phyloP scores from a whole-genome alignment of 1,284 basidiomycete genomes.

The Sanghuangporus baumii region DNA sequence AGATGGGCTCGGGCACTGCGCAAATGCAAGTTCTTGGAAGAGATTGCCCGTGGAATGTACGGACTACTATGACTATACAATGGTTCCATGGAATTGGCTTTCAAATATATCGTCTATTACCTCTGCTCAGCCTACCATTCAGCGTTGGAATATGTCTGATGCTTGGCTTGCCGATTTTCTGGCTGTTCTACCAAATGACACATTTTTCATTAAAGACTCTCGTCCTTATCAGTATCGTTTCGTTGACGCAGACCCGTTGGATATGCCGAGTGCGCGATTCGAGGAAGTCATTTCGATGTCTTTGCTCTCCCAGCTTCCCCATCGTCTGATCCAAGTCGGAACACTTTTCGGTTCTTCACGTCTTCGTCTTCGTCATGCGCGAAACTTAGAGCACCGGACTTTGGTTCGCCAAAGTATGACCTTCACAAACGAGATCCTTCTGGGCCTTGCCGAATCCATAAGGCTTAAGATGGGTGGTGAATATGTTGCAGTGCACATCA shows the following conservation, averaged over 20 bases:
- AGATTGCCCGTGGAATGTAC: conserved; percentile 49
- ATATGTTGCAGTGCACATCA: conserved; percentile 62
- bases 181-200: conserved; percentile 35
- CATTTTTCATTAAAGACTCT: conserved; percentile 44
- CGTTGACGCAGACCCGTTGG: conserved; percentile 43
- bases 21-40: conserved; percentile 25
- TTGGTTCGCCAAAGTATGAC: conserved; percentile 48
- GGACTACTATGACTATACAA: conserved; percentile 52
- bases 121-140: conserved; percentile 35
- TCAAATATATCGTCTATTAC: conserved; percentile 42
- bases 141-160: conserved; percentile 43
- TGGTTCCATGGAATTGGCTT: conserved; percentile 65
- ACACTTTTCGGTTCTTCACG: conserved; percentile 67
- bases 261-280: conserved; percentile 36
- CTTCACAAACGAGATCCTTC: conserved; percentile 44
- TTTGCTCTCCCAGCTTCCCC: conserved; percentile 32
- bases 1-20: conserved; percentile 47
- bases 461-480: conserved; percentile 38
- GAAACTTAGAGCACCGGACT: conserved; percentile 36
- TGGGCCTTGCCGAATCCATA: conserved; percentile 37
- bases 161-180: conserved; percentile 44
- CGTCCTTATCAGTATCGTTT: conserved; percentile 61
- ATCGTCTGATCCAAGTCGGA: conserved; percentile 55
- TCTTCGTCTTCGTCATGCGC: conserved; percentile 40
- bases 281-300: conserved; percentile 38